Evolutionary conservation across 2,329 filamentous ascomycete genomes (phyloP).

Genomic region (Ophiostoma perfectum): DNA sequence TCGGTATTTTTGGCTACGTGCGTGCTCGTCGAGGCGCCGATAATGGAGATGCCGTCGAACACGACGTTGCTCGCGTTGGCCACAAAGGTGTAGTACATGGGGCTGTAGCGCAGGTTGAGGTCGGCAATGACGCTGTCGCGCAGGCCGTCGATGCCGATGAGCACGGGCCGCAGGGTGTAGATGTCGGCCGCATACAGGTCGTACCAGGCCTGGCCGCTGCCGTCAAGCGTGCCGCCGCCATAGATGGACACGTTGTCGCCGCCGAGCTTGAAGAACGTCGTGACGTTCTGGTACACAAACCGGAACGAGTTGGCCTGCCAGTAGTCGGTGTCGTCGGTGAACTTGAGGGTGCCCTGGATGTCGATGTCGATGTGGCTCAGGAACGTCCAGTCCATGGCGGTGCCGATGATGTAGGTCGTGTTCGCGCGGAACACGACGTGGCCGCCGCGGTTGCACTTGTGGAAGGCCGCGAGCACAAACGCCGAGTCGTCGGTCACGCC

Average conservation of each 20-base stretch:
- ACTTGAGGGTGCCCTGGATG: conserved; percentile 43
- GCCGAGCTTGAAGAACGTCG: conserved; percentile 62
- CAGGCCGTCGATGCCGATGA: conserved; percentile 56
- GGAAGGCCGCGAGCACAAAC: conserved; percentile 50
- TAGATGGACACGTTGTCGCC: conserved; percentile 63
- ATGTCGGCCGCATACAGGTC: conserved; percentile 54
- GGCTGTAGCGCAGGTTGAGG: conserved; percentile 52
- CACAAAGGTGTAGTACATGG: conserved; percentile 55
- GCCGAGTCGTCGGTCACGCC: conserved; percentile 33
- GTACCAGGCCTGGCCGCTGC: conserved; percentile 62
- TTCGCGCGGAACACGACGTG: conserved; percentile 51
- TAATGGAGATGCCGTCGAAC: conserved; percentile 57
- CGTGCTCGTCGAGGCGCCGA: conserved; percentile 46
- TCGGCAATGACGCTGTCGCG: conserved; percentile 51
- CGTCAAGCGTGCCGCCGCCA: conserved; percentile 50
- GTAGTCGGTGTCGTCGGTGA: conserved; percentile 61
- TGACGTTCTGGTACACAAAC: conserved; percentile 59
- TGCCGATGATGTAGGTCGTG: conserved; percentile 48
- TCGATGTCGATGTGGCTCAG: conserved; percentile 49
- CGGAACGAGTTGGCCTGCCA: conserved; percentile 60
- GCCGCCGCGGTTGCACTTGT: conserved; percentile 57
- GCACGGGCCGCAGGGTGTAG: conserved; percentile 54
- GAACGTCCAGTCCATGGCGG: conserved; percentile 52
- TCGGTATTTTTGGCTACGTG: conserved; percentile 61
- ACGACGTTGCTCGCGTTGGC: conserved; percentile 57